Evolutionary conservation across 768 basidiomycete genomes (phyloP), one percentile per base, ranked within the genome.

Genomic region (Naematelia encephala): DNA sequence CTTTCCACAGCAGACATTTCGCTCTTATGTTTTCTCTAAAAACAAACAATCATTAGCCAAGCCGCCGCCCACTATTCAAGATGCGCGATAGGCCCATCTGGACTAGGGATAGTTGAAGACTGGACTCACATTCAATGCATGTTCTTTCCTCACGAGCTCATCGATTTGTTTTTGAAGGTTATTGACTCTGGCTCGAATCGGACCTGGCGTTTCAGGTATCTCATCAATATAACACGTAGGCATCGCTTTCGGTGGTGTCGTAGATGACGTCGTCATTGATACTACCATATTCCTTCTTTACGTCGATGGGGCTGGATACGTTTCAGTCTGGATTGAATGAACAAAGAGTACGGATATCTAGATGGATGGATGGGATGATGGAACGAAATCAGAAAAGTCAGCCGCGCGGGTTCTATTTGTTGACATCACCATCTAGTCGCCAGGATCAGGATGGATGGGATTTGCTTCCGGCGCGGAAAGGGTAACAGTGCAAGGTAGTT

Each of bases 81-180:
- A n/a, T n/a, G n/a, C n/a, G n/a, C n/a, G n/a, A n/a, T n/a, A n/a
- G n/a, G n/a, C n/a, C n/a, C n/a, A n/a, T n/a, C n/a, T n/a, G n/a
- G n/a, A n/a, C n/a, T n/a, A n/a, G n/a, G n/a, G n/a, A n/a, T n/a
- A n/a, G n/a, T n/a, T n/a, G n/a, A n/a, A n/a, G n/a, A n/a, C n/a
- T n/a, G n/a, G n/a, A 57, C 67, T 47, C 54, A 69, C 67, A 39
- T 56, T 58, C 10, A 55, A 23, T 4, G 49, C 56, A 47, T 70
- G 69, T 16, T 62, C 57, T 48, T 64, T 60, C 21, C 69, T 29
- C 21, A 70, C 64, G n/a, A 70, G 43, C 45, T 70, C 69, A n/a
- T 61, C 50, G 22, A 70, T 56, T 48, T 70, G 69, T 13, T 54
- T 61, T n/a, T 63, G 53, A 4, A 68, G 56, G 46, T 65, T 51